Evolutionary conservation across 805 yeast species (phyloP).

Genomic region (Zygotorulaspora danielsina): DNA sequence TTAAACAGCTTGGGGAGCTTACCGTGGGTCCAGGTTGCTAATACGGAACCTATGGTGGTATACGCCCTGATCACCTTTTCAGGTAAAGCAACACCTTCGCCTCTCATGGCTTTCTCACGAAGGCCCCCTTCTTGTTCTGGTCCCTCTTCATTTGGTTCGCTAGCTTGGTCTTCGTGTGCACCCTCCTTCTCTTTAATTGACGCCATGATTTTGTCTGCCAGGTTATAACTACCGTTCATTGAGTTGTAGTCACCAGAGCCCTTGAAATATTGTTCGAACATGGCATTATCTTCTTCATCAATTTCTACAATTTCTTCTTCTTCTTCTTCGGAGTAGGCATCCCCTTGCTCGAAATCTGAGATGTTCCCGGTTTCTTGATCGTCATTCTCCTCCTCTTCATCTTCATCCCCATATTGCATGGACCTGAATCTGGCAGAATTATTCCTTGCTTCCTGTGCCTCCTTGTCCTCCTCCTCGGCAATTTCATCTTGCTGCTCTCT

Average conservation of each 20-base stretch:
- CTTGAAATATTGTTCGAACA: conserved; percentile 74
- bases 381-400: conserved; percentile 46
- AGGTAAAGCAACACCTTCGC: conserved; percentile 80
- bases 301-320: conserved; percentile 62
- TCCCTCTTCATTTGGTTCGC: conserved; percentile 12
- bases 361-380: conserved; percentile 41
- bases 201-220: conserved; percentile 93
- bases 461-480: conserved; percentile 56
- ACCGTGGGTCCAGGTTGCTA: conserved; percentile 90
- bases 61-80: conserved; percentile 96
- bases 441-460: conserved; percentile 31
- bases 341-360: conserved; percentile 52
- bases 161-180: conserved; percentile 21
- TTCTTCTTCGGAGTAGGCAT: conserved; percentile 44
- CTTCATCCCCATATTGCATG: conserved; percentile 43
- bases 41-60: conserved; percentile 81
- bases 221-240: conserved; percentile 49
- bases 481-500: conserved; percentile 90
- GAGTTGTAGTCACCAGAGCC: conserved; percentile 37
- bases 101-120: conserved; percentile 40
- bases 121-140: conserved; percentile 31
- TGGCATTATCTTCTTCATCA: conserved; percentile 75
- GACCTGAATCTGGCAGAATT: conserved; percentile 33
- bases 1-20: conserved; percentile 95
- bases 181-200: conserved; percentile 73